Base-by-base conservation (phyloP, 768 basidiomycete genomes). In the Exidia glandulosa region DNA sequence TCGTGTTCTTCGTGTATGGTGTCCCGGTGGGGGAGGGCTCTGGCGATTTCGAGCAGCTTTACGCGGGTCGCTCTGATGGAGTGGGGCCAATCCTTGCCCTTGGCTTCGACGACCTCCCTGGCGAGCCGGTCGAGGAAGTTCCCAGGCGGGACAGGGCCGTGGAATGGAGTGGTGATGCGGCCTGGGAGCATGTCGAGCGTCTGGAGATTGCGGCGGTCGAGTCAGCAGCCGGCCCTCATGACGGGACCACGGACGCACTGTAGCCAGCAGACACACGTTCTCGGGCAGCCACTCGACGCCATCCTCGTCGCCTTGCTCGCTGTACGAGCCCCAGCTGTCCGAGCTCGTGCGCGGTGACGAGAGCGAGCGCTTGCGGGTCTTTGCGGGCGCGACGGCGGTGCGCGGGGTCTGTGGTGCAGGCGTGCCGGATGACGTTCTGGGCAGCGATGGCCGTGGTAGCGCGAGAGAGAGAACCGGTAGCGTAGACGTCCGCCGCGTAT, bases 41-140 rank as follows among this genome's bases (percentile, higher is more conserved):
- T 85, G n/a, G 86, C 82, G 36, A 92, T 77, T 63, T 91, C 87
- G 63, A 90, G 80, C 56, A 93, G 82, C 71, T 90, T 91, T 66
- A 83, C 77, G 62, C 90, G 88, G 9, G 90, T 93, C 36, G 87
- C 83, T 58, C 87, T 86, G 55, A 88, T 67, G 27, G 90, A 89
- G 66, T 92, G 88, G 1, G 87, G 86, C 90, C 90, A 93, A 60
- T 88, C 88, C 14, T 86, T 80, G 4, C 86, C 88, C 68, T 90
- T 90, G 57, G 86, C 85, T 31, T 86, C 76, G 9, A 80, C 74
- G 62, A 93, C 82, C 57, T 88, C 84, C 14, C 87, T 83, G 12
- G 90, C 88, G 64, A 93, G 84, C 75, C 88, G 90, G 71, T 93
- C 89, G 61, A 93, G 83, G 25, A 92, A 80, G 70, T 92, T 92